A percentile compares a stretch with the other conserved stretches of the same genome.
Evolutionary conservation across 2,329 filamentous ascomycete species (phyloP).

Genomic region (Claviceps monticola): DNA sequence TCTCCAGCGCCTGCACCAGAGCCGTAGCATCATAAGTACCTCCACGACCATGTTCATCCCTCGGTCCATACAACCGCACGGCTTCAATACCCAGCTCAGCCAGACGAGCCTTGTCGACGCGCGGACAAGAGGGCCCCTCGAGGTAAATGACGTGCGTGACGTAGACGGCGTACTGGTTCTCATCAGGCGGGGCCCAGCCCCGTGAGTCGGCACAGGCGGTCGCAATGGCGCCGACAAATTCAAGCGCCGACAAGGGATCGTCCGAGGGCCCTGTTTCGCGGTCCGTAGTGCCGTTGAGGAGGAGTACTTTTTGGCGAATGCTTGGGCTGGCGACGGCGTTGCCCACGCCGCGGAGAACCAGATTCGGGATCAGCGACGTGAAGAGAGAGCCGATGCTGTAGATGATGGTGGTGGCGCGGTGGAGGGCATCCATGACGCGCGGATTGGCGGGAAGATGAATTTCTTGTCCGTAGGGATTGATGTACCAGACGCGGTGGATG

Average conservation of each 20-base stretch:
- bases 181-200: conserved; percentile 24
- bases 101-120: conserved; percentile 53
- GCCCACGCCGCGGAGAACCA: conserved; percentile 64
- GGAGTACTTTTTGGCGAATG: conserved; percentile 59
- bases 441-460: conserved; percentile 77
- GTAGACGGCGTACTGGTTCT: conserved; percentile 47
- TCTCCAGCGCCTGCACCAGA: conserved; percentile 60
- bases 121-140: conserved; percentile 55
- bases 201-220: conserved; percentile 59
- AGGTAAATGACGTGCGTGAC: conserved; percentile 77
- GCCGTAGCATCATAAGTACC: conserved; percentile 63
- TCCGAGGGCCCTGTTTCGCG: conserved; percentile 67
- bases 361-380: conserved; percentile 72
- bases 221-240: conserved; percentile 72
- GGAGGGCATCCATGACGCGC: conserved; percentile 57
- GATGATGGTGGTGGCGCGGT: conserved; percentile 52
- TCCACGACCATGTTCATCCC: conserved; percentile 25
- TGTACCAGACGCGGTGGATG: conserved; percentile 85
- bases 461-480: conserved; percentile 96
- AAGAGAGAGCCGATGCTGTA: conserved; percentile 94
- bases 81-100: conserved; percentile 58
- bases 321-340: conserved; percentile 32
- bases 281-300: conserved; percentile 73
- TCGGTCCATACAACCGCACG: conserved; percentile 62
- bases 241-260: conserved; percentile 54